Evolutionary conservation across 176 grass and related monocot species (phyloP), one percentile per base, ranked within the genome.

Genomic region (Ananas comosus): DNA sequence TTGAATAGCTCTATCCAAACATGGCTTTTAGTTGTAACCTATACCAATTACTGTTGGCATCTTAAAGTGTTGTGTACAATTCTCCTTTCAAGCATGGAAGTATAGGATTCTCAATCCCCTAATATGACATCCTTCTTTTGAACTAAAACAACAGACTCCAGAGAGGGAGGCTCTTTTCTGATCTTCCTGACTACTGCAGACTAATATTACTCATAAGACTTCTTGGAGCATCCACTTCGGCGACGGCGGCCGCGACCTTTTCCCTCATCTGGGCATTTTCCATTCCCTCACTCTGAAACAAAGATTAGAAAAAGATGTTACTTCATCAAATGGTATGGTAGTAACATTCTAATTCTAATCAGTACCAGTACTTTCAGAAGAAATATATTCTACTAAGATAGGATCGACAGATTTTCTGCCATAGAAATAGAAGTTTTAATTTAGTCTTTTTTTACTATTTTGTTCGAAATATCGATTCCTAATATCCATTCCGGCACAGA

Each of bases 231-330:
- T 66, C 73, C 56, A 67, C 12, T 21, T 53, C 51, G 1, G 16
- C 49, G 9, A 75, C 53, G 3, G 73, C 63, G 16, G 47, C 17
- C 73, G 29, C 18, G 3, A 75, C 66, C 63, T 66, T 67, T 13
- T 54, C n/a, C 63, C 53, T 66, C 73, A 75, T 11, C 19, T 67
- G 73, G 53, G 21, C 63, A 66, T 11, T 54, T 4, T 51, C 73
- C 64, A 47, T 53, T 21, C 66, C 73, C 21, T 75, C 50, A 67
- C 12, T 66, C 73, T 75, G 63, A 8, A 16, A 61, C 4, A 64
- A 0, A n/a, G 33, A 67, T 42, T 48, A 0, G 13, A 59, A 21
- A n/a, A 59, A 9, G 19, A 56, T n/a, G 3, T 56, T 5, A 59
- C 54, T 19, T 7, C 1, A 18, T 59, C 10, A 59, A 59, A 59